Evolutionary conservation across 352 stramenopile species (phyloP).

Genomic region (Globisporangium okanoganense): DNA sequence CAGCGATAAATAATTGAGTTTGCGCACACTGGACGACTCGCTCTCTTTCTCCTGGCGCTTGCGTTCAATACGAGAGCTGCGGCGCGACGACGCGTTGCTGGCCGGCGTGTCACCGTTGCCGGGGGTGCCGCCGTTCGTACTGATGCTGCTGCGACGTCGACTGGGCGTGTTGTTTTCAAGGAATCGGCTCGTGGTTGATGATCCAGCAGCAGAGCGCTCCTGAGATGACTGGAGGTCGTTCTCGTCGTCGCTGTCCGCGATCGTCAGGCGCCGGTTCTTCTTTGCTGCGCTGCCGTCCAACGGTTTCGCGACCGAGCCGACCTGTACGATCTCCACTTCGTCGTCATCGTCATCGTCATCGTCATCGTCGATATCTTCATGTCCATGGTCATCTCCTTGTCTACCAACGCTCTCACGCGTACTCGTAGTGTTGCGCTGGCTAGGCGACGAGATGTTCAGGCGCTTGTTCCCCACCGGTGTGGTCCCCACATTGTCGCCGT

Average conservation of each 20-base stretch:
- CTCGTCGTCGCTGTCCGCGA: constrained; percentile 66
- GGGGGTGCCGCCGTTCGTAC: background rate
- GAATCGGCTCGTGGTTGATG: constrained; percentile 1
- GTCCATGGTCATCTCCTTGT: background rate
- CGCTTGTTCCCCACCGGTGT: background rate
- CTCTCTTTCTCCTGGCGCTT: constrained; percentile 48
- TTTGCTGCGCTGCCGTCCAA: constrained; percentile 24
- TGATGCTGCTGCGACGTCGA: constrained; percentile 3
- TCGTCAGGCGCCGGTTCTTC: constrained; percentile 27
- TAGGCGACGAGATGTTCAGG: background rate
- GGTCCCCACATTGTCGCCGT: background rate
- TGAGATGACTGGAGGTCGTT: constrained; percentile 4
- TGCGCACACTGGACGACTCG: constrained; percentile 30
- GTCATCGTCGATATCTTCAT: constrained; percentile 2
- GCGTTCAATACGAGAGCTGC: constrained; percentile 59
- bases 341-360: constrained; percentile 41
- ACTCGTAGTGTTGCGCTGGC: background rate
- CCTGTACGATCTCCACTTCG: constrained; percentile 49
- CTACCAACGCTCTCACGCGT: background rate
- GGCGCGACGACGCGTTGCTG: constrained; percentile 35
- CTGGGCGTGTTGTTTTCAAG: constrained; percentile 2
- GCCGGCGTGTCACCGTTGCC: constrained; percentile 1
- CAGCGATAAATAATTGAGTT: constrained; percentile 57
- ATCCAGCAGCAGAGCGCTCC: constrained; percentile 1
- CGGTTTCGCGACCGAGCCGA: constrained; percentile 19